These are phyloP conservation scores for Rosa lucieae DNA, from an alignment of 306 rosid species.

Conservation along the genomic window DNA sequence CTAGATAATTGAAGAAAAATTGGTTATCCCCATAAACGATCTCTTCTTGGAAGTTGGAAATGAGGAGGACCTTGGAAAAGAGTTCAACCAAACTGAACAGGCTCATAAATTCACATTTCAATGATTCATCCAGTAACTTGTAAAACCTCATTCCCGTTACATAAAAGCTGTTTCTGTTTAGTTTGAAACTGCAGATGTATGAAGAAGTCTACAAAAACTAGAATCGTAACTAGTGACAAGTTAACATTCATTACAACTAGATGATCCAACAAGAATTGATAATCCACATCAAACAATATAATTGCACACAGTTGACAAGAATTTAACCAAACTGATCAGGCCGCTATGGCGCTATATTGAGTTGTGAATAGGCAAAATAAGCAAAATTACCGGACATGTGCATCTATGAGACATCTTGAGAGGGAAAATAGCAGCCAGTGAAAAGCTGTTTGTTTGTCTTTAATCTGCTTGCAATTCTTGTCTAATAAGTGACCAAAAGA, in stretches of 20 bases:
- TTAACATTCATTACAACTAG: too few relatives aligned
- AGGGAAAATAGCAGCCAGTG: too few relatives aligned
- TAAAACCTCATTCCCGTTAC: not conserved
- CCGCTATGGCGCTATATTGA: too few relatives aligned
- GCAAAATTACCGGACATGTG: too few relatives aligned
- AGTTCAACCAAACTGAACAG: constrained; percentile 1
- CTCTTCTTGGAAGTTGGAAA: not conserved
- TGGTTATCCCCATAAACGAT: not conserved
- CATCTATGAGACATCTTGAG: too few relatives aligned
- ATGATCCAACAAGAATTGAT: too few relatives aligned
- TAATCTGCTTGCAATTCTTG: not conserved
- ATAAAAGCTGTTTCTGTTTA: not conserved
- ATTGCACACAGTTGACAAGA: too few relatives aligned
- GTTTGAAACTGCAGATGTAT: not conserved
- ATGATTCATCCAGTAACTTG: not conserved
- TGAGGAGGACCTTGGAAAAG: not conserved
- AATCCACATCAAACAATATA: too few relatives aligned
- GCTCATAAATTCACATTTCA: not conserved
- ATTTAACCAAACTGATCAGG: too few relatives aligned
- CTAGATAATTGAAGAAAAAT: not conserved
- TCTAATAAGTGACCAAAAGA: not conserved
- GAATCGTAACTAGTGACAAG: not conserved
- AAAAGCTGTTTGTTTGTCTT: too few relatives aligned
- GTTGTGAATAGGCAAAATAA: too few relatives aligned
- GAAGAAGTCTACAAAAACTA: not conserved